Percentiles rank a stretch among this genome's conserved stretches.
Evolutionary conservation across 2,329 filamentous ascomycete species (phyloP).

Genomic region (Hypocreales sp.): DNA sequence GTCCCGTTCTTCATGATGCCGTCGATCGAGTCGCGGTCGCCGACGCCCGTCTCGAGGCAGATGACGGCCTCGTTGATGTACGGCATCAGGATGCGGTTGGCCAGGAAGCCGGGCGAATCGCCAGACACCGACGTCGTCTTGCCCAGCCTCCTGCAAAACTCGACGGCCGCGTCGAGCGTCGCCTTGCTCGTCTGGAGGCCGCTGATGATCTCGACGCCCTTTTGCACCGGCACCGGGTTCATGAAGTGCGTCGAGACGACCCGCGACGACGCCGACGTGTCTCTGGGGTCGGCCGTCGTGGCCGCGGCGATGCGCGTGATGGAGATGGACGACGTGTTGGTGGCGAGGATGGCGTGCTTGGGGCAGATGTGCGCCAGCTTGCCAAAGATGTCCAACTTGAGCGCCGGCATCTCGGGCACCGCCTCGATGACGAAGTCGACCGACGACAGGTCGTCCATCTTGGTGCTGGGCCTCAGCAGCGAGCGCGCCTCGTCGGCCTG

Average conservation of each 20-base stretch:
- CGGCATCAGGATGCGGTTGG: conserved; percentile 95
- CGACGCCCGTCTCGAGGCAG: conserved; percentile 86
- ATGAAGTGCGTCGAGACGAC: conserved; percentile 97
- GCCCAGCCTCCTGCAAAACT: conserved; percentile 81
- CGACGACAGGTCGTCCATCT: conserved; percentile 61
- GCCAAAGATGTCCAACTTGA: conserved; percentile 81
- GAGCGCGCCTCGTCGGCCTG: conserved; percentile 60
- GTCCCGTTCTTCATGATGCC: conserved; percentile 99
- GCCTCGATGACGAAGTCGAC: conserved; percentile 97
- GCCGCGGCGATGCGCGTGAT: conserved; percentile 92
- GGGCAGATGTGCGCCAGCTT: conserved; percentile 70
- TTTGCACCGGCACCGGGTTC: conserved; percentile 95
- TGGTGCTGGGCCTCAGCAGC: conserved; percentile 53
- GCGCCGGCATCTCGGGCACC: conserved; percentile 75
- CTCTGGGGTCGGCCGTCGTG: conserved; percentile 61
- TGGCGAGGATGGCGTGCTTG: conserved; percentile 77
- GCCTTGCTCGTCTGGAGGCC: conserved; percentile 77
- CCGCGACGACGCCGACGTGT: conserved; percentile 67
- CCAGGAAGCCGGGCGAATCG: conserved; percentile 86
- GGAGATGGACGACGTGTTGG: conserved; percentile 96
- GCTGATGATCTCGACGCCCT: conserved; percentile 94
- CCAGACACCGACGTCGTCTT: conserved; percentile 80
- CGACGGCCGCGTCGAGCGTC: conserved; percentile 69
- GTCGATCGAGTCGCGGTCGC: conserved; percentile 81
- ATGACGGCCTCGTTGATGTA: conserved; percentile 98